phyloP scores from a whole-genome alignment of 495 filamentous ascomycete species.

The Trichoderma orchidacearum region DNA sequence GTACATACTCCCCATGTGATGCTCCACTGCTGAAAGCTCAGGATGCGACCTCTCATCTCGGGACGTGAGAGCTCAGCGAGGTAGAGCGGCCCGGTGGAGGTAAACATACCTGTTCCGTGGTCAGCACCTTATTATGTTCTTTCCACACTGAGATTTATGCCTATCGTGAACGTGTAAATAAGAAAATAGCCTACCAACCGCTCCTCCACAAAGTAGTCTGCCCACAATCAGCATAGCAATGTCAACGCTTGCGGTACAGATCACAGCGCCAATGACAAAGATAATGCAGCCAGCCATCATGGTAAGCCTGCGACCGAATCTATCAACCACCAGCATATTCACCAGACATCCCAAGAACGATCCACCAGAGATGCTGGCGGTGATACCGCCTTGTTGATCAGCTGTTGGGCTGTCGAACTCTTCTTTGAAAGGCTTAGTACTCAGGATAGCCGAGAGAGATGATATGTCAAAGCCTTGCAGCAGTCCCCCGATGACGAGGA shows the following conservation, averaged over 20 bases:
- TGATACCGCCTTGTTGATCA: conserved; percentile 11
- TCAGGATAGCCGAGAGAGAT: conserved; percentile 48
- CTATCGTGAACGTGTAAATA: too few species aligned
- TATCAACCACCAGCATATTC: neutral
- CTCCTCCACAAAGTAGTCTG: neutral
- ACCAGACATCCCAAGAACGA: conserved; percentile 2
- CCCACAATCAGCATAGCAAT: conserved; percentile 46
- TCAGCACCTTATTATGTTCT: neutral
- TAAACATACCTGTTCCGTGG: neutral
- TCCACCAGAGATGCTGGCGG: neutral
- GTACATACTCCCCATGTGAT: conserved; percentile 1
- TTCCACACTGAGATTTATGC: too few species aligned
- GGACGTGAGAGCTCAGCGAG: neutral
- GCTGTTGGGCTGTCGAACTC: conserved; percentile 29
- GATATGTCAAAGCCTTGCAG: conserved; percentile 55
- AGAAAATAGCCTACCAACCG: neutral
- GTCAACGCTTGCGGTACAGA: conserved; percentile 47
- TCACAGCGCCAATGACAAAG: conserved; percentile 54
- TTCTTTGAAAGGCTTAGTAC: conserved; percentile 24
- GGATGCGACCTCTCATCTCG: neutral
- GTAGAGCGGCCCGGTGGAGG: neutral
- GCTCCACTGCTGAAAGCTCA: conserved; percentile 1
- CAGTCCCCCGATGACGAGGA: conserved; percentile 37
- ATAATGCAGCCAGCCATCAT: conserved; percentile 57
- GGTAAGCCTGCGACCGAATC: conserved; percentile 27